Base-by-base conservation (phyloP, 768 basidiomycete genomes). In the Trichaptum fuscoviolaceum region DNA sequence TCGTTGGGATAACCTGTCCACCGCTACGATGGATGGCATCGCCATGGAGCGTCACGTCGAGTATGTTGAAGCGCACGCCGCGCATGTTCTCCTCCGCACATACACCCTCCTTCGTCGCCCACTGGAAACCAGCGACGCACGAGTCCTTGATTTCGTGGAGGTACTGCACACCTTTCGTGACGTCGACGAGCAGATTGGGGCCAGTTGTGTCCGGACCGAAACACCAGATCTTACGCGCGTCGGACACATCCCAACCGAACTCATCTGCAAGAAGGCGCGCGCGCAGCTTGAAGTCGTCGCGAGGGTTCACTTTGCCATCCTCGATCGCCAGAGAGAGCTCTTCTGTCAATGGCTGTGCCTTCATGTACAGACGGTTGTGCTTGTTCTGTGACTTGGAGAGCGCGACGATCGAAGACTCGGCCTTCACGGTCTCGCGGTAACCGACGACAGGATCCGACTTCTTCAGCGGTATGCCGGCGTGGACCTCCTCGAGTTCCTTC, bases 361-460 rank as follows among this genome's bases (percentile, higher is more conserved):
- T 79, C 69, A 80, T 75, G 72, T 75, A 84, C 62, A 84, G 72
- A 67, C 83, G 76, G 78, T 84, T 84, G 82, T 84, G 83, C 80
- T 84, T 84, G 81, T 84, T 84, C 74, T 83, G 82, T 24, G 82
- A 83, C 75, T 84, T 84, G 73, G 83, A 83, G 34, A 84, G 75
- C 64, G 83, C 83, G 68, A 77, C 74, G 79, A 83, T 83, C 64
- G 81, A 82, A 12, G 82, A 82, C 73, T 81, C 81, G 71, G 80
- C 78, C 70, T 77, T 77, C 73, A 84, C 80, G 66, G 82, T 83
- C 77, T 84, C 83, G 68, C 79, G 73, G 79, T 84, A 84, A 36
- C 79, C 80, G 77, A 84, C 82, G 74, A 84, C 81, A 69, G 74
- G 77, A 73, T 80, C 76, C 52, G 82, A 83, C 71, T 79, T 81